Base-by-base conservation (phyloP, 2,329 filamentous ascomycete genomes). In the Talaromyces albobiverticillius region DNA sequence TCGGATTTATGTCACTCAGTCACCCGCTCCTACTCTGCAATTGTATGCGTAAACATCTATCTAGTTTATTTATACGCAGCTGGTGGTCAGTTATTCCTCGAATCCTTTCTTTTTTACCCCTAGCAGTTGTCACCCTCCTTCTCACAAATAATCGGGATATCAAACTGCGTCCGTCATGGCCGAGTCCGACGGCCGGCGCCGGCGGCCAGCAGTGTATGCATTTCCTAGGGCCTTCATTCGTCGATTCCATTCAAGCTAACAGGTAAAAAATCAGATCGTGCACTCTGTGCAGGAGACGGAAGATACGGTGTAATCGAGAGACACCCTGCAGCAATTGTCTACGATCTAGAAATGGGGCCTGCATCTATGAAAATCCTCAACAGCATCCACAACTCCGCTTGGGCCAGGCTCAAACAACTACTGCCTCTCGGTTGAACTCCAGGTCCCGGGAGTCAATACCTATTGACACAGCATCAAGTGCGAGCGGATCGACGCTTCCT, bases 251-350 rank as follows among this genome's bases (percentile, higher is more conserved):
- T n/a, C 40, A 14, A 45, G 47, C 59, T 64, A 38, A 61, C 48
- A 46, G 13, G 34, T 2, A 43, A 13, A n/a, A n/a, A 29, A 3
- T n/a, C 43, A 82, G 77, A 14, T 76, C 82, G 1, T 85, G 82
- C 63, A 70, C 76, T 59, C 73, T 82, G 40, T 87, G 84, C 61
- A 75, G 83, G 41, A 77, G 70, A 53, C 80, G 82, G 38, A 87
- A 87, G 66, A 80, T 86, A 55, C 76, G 78, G 45, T 87, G 84
- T 62, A 80, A 87, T 62, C 79, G 81, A 46, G 78, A 79, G 55
- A 67, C 70, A 6, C 84, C 84, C 1, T 87, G 84, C 61, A 76
- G 73, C 56, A 82, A 84, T 55, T 87, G 84, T 61, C 56, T 79
- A n/a, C 78, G 79, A 58, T 80, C 81, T 20, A 78, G 74, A 59